Percentiles rank a stretch among this genome's conserved stretches.
These are phyloP conservation scores for Xerocomus amazonicus DNA, from an alignment of 1,284 basidiomycete species.

Conservation along the genomic window DNA sequence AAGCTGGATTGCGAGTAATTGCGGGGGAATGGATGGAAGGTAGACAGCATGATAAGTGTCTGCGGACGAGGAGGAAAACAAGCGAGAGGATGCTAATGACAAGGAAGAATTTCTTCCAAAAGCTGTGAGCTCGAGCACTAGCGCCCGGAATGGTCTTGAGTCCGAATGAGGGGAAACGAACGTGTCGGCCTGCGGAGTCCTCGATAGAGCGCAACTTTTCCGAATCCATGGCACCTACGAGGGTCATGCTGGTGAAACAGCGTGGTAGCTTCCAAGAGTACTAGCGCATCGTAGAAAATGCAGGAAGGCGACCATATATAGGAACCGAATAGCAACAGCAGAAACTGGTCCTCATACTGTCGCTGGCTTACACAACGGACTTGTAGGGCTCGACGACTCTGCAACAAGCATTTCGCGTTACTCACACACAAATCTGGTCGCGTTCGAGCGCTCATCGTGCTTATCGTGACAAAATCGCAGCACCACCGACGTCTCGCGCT, in stretches of 20 bases:
- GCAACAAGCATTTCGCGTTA: slow-evolving; percentile 14
- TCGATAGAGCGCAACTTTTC: too few species aligned
- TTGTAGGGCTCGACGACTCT: slow-evolving; percentile 3
- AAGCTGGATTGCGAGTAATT: slow-evolving; percentile 59
- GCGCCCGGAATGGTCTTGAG: background rate
- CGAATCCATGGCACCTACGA: too few species aligned
- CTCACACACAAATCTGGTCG: slow-evolving; percentile 19
- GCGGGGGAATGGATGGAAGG: slow-evolving; percentile 4
- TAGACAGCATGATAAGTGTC: background rate
- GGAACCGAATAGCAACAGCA: too few species aligned
- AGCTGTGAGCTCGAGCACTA: background rate
- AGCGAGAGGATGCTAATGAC: slow-evolving; percentile 16
- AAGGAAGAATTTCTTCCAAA: slow-evolving; percentile 15
- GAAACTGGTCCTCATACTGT: too few species aligned
- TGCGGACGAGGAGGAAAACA: slow-evolving; percentile 11
- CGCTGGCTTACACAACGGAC: too few species aligned
- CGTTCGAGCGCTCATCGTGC: background rate
- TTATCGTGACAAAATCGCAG: background rate
- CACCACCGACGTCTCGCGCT: slow-evolving; percentile 1
- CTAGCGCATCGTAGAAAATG: too few species aligned
- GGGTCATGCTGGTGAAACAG: too few species aligned
- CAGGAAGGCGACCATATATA: background rate
- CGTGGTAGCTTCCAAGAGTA: too few species aligned
- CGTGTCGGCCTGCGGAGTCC: background rate
- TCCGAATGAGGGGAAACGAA: background rate